These are phyloP conservation scores for Pholiota microspora DNA, from an alignment of 768 basidiomycete species.

Conservation along the genomic window DNA sequence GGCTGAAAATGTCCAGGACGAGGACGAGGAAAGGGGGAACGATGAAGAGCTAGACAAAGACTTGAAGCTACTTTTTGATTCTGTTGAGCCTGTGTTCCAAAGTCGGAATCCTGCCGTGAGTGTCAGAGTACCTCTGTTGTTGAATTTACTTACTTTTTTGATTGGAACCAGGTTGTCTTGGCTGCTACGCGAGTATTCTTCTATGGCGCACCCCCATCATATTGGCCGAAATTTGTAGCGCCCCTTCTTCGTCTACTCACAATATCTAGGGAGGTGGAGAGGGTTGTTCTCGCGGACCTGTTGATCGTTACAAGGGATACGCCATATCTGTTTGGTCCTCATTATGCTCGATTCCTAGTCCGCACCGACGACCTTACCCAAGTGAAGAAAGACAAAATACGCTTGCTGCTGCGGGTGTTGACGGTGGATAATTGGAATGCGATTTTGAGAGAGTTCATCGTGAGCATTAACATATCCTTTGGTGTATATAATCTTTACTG, in stretches of 20 bases:
- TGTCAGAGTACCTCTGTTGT: not conserved
- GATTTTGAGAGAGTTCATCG: constrained; percentile 82
- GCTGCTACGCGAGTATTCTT: constrained; percentile 73
- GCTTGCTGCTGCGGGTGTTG: constrained; percentile 65
- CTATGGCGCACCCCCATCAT: constrained; percentile 63
- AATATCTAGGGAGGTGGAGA: constrained; percentile 67
- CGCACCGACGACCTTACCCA: constrained; percentile 62
- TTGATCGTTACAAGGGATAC: constrained; percentile 58
- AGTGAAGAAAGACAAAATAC: constrained; percentile 76
- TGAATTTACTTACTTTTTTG: not conserved
- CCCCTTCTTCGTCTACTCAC: constrained; percentile 77
- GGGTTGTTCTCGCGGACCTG: constrained; percentile 73
- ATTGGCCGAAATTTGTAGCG: constrained; percentile 53
- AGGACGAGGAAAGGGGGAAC: constrained; percentile 15
- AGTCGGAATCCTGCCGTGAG: constrained; percentile 86
- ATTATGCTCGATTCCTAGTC: constrained; percentile 68
- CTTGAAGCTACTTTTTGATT: constrained; percentile 68
- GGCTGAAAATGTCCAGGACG: constrained; percentile 20
- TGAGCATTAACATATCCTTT: constrained; percentile 34
- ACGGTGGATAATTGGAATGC: constrained; percentile 64
- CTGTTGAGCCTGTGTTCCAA: constrained; percentile 75
- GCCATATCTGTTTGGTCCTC: constrained; percentile 60
- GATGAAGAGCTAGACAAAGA: constrained; percentile 73
- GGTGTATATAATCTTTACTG: not conserved
- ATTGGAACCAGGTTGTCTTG: constrained; percentile 63